phyloP scores from a whole-genome alignment of 108 stramenopile species.

The Epipyxis sp. region DNA sequence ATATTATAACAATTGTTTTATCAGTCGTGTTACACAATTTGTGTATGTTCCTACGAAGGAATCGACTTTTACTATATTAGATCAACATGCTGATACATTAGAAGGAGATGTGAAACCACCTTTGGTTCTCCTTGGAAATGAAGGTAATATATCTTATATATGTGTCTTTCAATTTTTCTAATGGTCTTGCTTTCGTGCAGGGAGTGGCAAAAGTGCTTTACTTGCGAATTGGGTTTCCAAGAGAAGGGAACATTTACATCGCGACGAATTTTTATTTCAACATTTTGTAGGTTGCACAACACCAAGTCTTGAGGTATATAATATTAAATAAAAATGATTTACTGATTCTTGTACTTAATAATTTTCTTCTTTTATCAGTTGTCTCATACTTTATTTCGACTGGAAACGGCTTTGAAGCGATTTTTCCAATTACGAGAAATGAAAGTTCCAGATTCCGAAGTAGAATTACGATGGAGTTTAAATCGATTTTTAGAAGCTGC shows the following conservation, averaged over 20 bases:
- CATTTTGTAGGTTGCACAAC: constrained; percentile 59
- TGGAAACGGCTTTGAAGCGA: constrained; percentile 53
- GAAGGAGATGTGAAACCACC: constrained; percentile 53
- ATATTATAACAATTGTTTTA: background rate
- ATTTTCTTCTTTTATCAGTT: background rate
- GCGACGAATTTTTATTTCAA: constrained; percentile 59
- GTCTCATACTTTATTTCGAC: constrained; percentile 32
- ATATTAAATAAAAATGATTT: background rate
- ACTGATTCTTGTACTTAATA: background rate
- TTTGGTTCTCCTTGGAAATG: constrained; percentile 44
- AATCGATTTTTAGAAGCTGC: constrained; percentile 59
- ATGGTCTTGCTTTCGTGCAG: too few species aligned
- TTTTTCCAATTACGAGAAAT: constrained; percentile 60
- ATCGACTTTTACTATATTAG: constrained; percentile 29
- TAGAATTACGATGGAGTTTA: constrained; percentile 53
- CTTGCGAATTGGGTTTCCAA: constrained; percentile 55
- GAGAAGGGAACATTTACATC: constrained; percentile 38
- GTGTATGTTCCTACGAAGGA: constrained; percentile 52
- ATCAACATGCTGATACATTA: constrained; percentile 32
- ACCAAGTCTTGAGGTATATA: background rate
- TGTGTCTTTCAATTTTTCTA: too few species aligned
- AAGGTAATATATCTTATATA: too few species aligned
- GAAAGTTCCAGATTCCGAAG: constrained; percentile 59
- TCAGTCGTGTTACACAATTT: constrained; percentile 48
- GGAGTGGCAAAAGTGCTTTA: constrained; percentile 59